These are phyloP conservation scores for Tetragonia tetragonoides DNA, from an alignment of 148 eudicot genomes.

Conservation along the genomic window DNA sequence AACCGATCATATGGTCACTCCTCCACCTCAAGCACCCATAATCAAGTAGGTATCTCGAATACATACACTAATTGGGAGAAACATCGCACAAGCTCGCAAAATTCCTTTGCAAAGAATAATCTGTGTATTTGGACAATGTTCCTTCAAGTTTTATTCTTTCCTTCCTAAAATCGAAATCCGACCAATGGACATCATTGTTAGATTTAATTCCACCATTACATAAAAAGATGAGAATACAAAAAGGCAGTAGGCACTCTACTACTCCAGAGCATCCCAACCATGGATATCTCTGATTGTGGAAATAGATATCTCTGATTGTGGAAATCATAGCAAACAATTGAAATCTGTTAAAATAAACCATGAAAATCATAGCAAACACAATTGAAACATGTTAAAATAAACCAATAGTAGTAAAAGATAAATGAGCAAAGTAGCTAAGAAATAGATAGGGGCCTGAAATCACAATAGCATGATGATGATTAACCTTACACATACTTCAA, in stretches of 20 bases:
- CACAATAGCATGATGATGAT: too few species aligned
- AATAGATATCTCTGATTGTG: too few species aligned
- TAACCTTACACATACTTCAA: too few species aligned
- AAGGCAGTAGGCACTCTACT: not conserved
- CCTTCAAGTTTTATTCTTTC: conserved; percentile 64
- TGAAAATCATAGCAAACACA: too few species aligned
- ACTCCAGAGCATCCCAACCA: too few species aligned
- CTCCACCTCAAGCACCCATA: conserved; percentile 6
- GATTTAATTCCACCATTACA: not conserved
- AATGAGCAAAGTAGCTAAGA: too few species aligned
- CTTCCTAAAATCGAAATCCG: conserved; percentile 50
- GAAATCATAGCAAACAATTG: too few species aligned
- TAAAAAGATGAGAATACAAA: not conserved
- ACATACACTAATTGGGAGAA: conserved; percentile 75
- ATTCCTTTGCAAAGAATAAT: conserved; percentile 80
- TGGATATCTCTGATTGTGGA: too few species aligned
- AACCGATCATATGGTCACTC: conserved; percentile 9
- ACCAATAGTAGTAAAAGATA: too few species aligned
- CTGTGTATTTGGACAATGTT: conserved; percentile 49
- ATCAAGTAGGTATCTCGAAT: not conserved
- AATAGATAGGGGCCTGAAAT: too few species aligned
- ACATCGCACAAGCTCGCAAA: conserved; percentile 77
- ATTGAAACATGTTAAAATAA: too few species aligned
- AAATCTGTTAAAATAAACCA: too few species aligned
- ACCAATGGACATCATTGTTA: not conserved